These are phyloP conservation scores for Petasospora rhodanensis DNA, from an alignment of 1,139 yeast genomes.

Conservation along the genomic window DNA sequence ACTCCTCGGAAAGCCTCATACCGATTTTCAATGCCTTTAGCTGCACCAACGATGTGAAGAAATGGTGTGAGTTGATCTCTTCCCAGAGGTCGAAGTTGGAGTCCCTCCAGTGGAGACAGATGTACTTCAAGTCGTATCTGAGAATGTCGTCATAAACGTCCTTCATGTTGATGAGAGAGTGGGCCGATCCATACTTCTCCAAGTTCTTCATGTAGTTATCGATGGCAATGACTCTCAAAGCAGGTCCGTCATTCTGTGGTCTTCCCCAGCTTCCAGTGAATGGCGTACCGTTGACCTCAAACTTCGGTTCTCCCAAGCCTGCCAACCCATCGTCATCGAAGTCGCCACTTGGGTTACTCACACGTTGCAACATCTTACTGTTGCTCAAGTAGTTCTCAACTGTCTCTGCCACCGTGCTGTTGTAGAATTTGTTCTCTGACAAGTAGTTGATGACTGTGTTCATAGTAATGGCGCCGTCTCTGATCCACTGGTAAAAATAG, in stretches of 20 bases:
- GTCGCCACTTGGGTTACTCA: slow-evolving; percentile 69
- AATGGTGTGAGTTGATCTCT: slow-evolving; percentile 69
- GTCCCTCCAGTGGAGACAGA: slow-evolving; percentile 56
- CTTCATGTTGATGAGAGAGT: slow-evolving; percentile 27
- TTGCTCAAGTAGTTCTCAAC: slow-evolving; percentile 62
- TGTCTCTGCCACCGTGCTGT: slow-evolving; percentile 29
- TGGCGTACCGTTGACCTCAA: slow-evolving; percentile 56
- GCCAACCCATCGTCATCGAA: slow-evolving; percentile 36
- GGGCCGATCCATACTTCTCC: too few relatives aligned
- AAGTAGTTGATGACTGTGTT: slow-evolving; percentile 56
- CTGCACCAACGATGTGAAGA: slow-evolving; percentile 75
- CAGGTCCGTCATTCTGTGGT: slow-evolving; percentile 96
- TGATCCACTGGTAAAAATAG: slow-evolving; percentile 84
- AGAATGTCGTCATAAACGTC: slow-evolving; percentile 49
- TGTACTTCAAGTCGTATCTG: slow-evolving; percentile 68
- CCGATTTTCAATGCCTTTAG: slow-evolving; percentile 65
- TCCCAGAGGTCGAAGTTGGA: slow-evolving; percentile 91
- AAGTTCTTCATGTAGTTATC: slow-evolving; percentile 49
- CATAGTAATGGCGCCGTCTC: slow-evolving; percentile 85
- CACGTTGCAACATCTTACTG: slow-evolving; percentile 56
- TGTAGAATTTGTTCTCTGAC: slow-evolving; percentile 27
- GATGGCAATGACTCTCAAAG: slow-evolving; percentile 66
- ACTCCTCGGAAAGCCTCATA: slow-evolving; percentile 37
- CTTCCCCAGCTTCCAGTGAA: slow-evolving; percentile 80
- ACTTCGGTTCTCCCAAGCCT: slow-evolving; percentile 91